A percentile compares a stretch with the other conserved stretches of the same genome.
Conservation (phyloP, 345 rosid genomes). For the Ceriops tagal region DNA sequence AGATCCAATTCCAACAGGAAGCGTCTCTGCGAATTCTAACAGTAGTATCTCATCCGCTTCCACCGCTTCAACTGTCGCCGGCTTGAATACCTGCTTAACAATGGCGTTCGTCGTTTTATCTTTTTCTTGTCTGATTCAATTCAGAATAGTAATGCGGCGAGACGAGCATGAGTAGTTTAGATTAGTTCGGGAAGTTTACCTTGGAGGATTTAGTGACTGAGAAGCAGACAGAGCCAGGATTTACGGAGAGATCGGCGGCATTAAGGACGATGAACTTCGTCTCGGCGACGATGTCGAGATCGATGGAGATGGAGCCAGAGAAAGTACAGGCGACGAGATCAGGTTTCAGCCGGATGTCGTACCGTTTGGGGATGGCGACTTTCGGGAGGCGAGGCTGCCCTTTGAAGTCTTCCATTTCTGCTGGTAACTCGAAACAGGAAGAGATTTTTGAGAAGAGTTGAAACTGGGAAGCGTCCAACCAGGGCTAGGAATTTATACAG, state of each 20-base stretch:
- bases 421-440: too few species aligned
- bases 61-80: conserved; percentile 44
- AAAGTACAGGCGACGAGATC: conserved; percentile 73
- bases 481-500: too few species aligned
- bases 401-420: conserved; percentile 33
- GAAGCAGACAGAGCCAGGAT: conserved; percentile 49
- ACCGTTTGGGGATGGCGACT: conserved; percentile 77
- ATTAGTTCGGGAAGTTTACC: conserved; percentile 31
- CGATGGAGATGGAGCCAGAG: conserved; percentile 57
- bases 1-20: conserved; percentile 70
- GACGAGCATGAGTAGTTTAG: not conserved
- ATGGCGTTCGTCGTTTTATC: not conserved
- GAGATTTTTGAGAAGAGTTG: not conserved
- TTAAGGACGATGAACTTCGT: conserved; percentile 84
- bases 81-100: conserved; percentile 45
- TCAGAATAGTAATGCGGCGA: too few species aligned
- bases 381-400: conserved; percentile 87
- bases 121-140: too few species aligned
- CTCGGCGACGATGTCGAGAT: conserved; percentile 48
- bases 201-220: conserved; percentile 39
- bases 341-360: conserved; percentile 70
- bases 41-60: conserved; percentile 77
- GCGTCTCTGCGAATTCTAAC: conserved; percentile 60
- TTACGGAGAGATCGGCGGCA: conserved; percentile 80
- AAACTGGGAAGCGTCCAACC: too few species aligned